Evolutionary conservation across 1,284 basidiomycete species (phyloP).

Genomic region (Tilletia walkeri): DNA sequence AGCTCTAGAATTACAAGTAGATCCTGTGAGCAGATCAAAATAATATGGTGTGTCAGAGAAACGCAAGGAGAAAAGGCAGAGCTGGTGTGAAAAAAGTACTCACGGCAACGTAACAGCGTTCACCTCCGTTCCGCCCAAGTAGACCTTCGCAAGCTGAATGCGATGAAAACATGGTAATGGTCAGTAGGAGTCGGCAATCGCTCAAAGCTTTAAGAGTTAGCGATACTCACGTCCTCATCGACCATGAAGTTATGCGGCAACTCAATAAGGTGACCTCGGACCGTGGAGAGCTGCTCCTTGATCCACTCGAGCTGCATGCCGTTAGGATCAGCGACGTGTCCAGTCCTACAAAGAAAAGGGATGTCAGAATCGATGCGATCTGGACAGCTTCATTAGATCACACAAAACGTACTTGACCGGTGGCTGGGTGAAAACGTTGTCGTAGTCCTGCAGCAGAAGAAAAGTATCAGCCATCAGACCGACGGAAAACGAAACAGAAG

Average conservation of each 20-base stretch:
- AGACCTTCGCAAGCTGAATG: constrained; percentile 18
- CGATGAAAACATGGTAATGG: neutral
- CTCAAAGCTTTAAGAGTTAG: neutral
- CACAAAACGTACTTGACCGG: constrained; percentile 57
- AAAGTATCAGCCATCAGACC: neutral
- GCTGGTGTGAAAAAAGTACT: neutral
- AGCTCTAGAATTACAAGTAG: neutral
- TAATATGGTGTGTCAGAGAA: too few species aligned
- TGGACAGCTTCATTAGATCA: neutral
- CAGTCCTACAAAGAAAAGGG: constrained; percentile 57
- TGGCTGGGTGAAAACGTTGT: constrained; percentile 67
- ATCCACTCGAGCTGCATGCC: constrained; percentile 67
- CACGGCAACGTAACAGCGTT: constrained; percentile 23
- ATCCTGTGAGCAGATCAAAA: neutral
- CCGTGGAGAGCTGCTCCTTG: constrained; percentile 70
- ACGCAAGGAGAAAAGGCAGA: neutral
- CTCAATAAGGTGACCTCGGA: constrained; percentile 61
- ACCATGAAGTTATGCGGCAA: constrained; percentile 76
- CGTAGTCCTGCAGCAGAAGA: constrained; percentile 18
- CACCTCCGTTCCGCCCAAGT: constrained; percentile 22
- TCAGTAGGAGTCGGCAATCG: neutral
- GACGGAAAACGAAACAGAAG: too few species aligned
- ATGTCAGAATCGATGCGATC: neutral
- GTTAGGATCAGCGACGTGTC: constrained; percentile 69
- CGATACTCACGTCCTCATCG: constrained; percentile 62